Percentiles rank a stretch among this genome's conserved stretches.
These are phyloP conservation scores for Myriosclerotinia curreyana DNA, from an alignment of 2,329 filamentous ascomycete species.

Conservation along the genomic window DNA sequence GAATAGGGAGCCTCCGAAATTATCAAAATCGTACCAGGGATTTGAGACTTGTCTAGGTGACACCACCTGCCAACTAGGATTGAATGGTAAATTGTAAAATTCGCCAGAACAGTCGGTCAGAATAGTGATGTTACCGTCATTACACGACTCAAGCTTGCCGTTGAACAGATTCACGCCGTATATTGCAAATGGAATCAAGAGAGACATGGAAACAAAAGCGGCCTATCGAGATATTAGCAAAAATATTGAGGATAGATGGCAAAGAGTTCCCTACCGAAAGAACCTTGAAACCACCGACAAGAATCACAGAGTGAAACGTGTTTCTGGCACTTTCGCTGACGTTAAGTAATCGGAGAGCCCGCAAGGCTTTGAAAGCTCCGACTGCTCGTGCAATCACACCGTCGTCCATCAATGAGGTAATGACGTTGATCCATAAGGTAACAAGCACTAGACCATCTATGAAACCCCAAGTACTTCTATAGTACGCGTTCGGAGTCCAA, in stretches of 20 bases:
- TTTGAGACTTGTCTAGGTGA: constrained; percentile 80
- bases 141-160: constrained; percentile 76
- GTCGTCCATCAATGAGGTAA: constrained; percentile 76
- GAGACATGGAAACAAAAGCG: constrained; percentile 87
- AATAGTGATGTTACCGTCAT: constrained; percentile 62
- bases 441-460: constrained; percentile 90
- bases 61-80: constrained; percentile 71
- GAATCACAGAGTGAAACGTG: constrained; percentile 94
- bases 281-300: constrained; percentile 92
- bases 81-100: constrained; percentile 71
- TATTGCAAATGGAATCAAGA: constrained; percentile 94
- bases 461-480: constrained; percentile 93
- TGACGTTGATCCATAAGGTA: constrained; percentile 93
- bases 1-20: constrained; percentile 90
- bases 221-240: constrained; percentile 43
- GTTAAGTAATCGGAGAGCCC: constrained; percentile 87
- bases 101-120: constrained; percentile 81
- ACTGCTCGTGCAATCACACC: constrained; percentile 85
- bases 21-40: constrained; percentile 86
- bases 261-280: constrained; percentile 44
- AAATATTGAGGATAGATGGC: background rate
- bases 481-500: constrained; percentile 96
- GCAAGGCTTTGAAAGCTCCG: constrained; percentile 93
- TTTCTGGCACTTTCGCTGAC: constrained; percentile 94
- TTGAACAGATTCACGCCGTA: constrained; percentile 93